Base-by-base conservation (phyloP, 371 early-diverging fungal species). In the Mortierella sp. region DNA sequence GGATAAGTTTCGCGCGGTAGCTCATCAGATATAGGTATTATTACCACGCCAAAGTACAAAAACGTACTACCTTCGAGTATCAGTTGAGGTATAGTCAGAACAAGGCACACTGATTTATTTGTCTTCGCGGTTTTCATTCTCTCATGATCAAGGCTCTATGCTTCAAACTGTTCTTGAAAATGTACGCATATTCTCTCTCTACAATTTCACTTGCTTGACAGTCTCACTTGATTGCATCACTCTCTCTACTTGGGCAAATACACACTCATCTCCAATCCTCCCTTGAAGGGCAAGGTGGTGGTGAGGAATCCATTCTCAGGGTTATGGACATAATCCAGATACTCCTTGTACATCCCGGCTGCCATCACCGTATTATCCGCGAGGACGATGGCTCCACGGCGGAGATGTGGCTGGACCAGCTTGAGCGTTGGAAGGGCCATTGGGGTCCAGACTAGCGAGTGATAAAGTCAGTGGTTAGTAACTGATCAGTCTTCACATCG, bases 171-270 rank as follows among this genome's bases (percentile, higher is more conserved):
- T n/a, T n/a, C n/a, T n/a, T n/a, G n/a, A n/a, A n/a, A n/a, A n/a
- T n/a, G n/a, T n/a, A n/a, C n/a, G n/a, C n/a, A n/a, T n/a, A n/a
- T n/a, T n/a, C n/a, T n/a, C n/a, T n/a, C n/a, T n/a, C n/a, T n/a
- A n/a, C n/a, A n/a, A n/a, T n/a, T n/a, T n/a, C n/a, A n/a, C n/a
- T n/a, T n/a, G n/a, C n/a, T n/a, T n/a, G n/a, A n/a, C n/a, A n/a
- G n/a, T n/a, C n/a, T n/a, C n/a, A n/a, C n/a, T n/a, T n/a, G n/a
- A n/a, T n/a, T n/a, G n/a, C n/a, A n/a, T n/a, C n/a, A n/a, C n/a
- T n/a, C n/a, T n/a, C n/a, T n/a, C 57, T 57, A 57, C 57, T 57
- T 57, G 28, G 25, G 57, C 57, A 57, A 57, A 57, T 57, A 57
- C 57, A 57, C 57, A 16, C 57, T 57, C 57, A 57, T 57, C 57